These are phyloP conservation scores for Aspergillus novoparasiticus DNA, from an alignment of 2,329 filamentous ascomycete genomes.

Conservation along the genomic window DNA sequence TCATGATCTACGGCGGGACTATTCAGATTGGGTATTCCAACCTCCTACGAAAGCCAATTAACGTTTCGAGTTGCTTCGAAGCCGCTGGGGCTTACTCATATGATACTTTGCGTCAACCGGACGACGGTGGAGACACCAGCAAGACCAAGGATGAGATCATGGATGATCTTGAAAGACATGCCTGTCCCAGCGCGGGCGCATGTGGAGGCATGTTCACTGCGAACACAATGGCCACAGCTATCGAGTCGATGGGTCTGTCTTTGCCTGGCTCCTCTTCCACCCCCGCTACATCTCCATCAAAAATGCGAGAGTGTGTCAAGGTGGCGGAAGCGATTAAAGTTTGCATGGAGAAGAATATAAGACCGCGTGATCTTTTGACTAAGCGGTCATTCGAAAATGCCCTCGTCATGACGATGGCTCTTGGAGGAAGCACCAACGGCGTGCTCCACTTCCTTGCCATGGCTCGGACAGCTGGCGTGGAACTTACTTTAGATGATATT, in stretches of 20 bases:
- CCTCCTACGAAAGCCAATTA: slow-evolving; percentile 76
- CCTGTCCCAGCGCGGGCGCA: slow-evolving; percentile 77
- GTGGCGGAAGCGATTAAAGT: slow-evolving; percentile 75
- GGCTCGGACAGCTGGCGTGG: slow-evolving; percentile 79
- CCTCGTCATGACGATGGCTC: slow-evolving; percentile 83
- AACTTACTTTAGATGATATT: slow-evolving; percentile 78
- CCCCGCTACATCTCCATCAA: slow-evolving; percentile 77
- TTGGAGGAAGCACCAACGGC: slow-evolving; percentile 88
- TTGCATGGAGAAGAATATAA: slow-evolving; percentile 82
- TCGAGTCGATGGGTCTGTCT: slow-evolving; percentile 83
- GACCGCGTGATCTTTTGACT: slow-evolving; percentile 77
- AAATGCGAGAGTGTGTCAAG: slow-evolving; percentile 83
- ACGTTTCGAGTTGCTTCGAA: slow-evolving; percentile 87
- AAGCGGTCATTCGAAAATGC: slow-evolving; percentile 84
- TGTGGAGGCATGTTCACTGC: slow-evolving; percentile 95
- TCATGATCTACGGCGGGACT: slow-evolving; percentile 95
- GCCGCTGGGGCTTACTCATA: slow-evolving; percentile 82
- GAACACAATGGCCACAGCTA: slow-evolving; percentile 89
- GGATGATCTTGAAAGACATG: slow-evolving; percentile 77
- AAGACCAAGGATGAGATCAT: slow-evolving; percentile 77
- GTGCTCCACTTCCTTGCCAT: slow-evolving; percentile 89
- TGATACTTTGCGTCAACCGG: slow-evolving; percentile 70
- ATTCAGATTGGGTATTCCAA: slow-evolving; percentile 84
- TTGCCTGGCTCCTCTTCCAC: slow-evolving; percentile 83
- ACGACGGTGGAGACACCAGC: slow-evolving; percentile 63